Conservation (phyloP, 306 rosid species). For the Acacia crassicarpa region DNA sequence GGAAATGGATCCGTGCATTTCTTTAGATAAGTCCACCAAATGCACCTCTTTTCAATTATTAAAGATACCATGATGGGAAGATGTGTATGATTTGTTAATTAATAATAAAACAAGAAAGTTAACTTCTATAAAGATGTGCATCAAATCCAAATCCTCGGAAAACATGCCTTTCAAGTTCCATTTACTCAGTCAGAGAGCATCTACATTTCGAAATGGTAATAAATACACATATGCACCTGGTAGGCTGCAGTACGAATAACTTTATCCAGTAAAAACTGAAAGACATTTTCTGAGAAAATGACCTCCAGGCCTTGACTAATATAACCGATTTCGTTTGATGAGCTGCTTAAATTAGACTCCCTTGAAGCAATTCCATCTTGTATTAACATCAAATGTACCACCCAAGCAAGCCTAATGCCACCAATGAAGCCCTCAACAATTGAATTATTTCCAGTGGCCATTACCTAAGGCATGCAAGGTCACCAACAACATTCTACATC, state of each 20-base stretch:
- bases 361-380: slow-evolving; percentile 61
- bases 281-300: slow-evolving; percentile 77
- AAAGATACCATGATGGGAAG: not conserved
- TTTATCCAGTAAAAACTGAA: slow-evolving; percentile 78
- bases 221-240: slow-evolving; percentile 59
- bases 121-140: not conserved
- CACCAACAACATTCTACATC: slow-evolving; percentile 33
- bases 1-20: not conserved
- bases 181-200: slow-evolving; percentile 1
- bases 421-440: slow-evolving; percentile 70
- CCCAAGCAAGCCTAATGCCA: slow-evolving; percentile 87
- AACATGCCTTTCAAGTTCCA: slow-evolving; percentile 11
- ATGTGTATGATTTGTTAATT: not conserved
- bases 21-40: too few species aligned
- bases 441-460: slow-evolving; percentile 76
- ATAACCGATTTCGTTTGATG: slow-evolving; percentile 62
- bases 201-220: not conserved
- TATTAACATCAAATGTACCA: slow-evolving; percentile 82
- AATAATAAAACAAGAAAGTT: not conserved
- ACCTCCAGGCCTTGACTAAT: slow-evolving; percentile 73
- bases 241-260: slow-evolving; percentile 84
- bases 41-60: not conserved
- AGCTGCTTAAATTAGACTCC: slow-evolving; percentile 62
- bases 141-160: not conserved
- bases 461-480: slow-evolving; percentile 56